phyloP scores from a whole-genome alignment of 108 stramenopile species.

The Aureococcus anophagefferens region DNA sequence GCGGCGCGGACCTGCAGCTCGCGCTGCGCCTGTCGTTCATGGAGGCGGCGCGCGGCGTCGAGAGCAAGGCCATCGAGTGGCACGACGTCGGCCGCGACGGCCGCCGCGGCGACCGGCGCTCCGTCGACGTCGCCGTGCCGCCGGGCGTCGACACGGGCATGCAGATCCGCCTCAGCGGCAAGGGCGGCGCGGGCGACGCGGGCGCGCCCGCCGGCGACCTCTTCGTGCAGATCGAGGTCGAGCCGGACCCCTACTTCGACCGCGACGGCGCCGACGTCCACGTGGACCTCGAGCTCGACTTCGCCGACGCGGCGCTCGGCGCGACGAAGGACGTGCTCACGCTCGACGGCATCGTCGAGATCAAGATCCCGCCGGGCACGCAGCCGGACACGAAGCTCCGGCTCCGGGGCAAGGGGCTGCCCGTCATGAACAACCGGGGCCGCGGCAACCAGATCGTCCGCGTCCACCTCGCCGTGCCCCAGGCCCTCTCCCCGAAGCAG shows the following conservation, averaged over 20 bases:
- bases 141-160: constrained; percentile 87
- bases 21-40: constrained; percentile 65
- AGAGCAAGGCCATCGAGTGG: neutral
- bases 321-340: constrained; percentile 87
- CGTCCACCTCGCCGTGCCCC: constrained; percentile 79
- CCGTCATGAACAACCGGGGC: constrained; percentile 43
- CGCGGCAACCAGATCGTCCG: constrained; percentile 86
- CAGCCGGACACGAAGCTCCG: constrained; percentile 80
- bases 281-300: constrained; percentile 56
- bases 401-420: constrained; percentile 83
- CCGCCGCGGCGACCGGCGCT: constrained; percentile 50
- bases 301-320: constrained; percentile 78
- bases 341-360: constrained; percentile 81
- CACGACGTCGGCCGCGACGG: neutral
- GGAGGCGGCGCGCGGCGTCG: constrained; percentile 61
- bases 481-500: constrained; percentile 71
- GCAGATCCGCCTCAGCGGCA: constrained; percentile 69
- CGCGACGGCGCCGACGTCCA: constrained; percentile 76
- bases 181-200: constrained; percentile 82
- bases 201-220: constrained; percentile 56
- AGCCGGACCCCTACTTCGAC: constrained; percentile 74
- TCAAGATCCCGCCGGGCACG: constrained; percentile 82
- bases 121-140: constrained; percentile 74
- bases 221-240: constrained; percentile 72
- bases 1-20: constrained; percentile 78